Percentiles rank a stretch among this genome's conserved stretches.
These are phyloP conservation scores for Mariannaea sp. DNA, from an alignment of 2,329 filamentous ascomycete species.

Conservation along the genomic window DNA sequence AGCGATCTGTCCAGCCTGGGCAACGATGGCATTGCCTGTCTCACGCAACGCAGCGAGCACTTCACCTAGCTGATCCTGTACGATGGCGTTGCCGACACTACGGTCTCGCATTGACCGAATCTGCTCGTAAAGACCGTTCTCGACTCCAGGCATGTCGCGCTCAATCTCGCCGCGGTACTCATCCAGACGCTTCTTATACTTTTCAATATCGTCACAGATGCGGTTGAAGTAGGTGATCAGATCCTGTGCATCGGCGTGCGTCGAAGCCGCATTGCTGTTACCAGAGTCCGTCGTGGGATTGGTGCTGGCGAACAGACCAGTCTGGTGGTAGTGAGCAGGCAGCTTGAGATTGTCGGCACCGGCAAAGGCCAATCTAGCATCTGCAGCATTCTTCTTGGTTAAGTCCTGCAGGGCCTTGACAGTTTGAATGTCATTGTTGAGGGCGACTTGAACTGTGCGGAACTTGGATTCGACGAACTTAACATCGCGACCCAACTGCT, in stretches of 20 bases:
- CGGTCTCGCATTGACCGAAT: slow-evolving; percentile 45
- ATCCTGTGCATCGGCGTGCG: slow-evolving; percentile 47
- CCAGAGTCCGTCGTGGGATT: slow-evolving; percentile 37
- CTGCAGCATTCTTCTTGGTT: slow-evolving; percentile 66
- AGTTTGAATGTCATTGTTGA: slow-evolving; percentile 63
- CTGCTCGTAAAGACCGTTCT: slow-evolving; percentile 53
- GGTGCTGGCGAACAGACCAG: slow-evolving; percentile 48
- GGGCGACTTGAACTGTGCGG: slow-evolving; percentile 50
- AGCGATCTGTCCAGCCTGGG: slow-evolving; percentile 49
- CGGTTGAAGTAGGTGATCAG: slow-evolving; percentile 53
- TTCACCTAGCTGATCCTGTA: slow-evolving; percentile 47
- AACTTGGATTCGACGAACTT: slow-evolving; percentile 57
- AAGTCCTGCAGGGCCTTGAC: slow-evolving; percentile 66
- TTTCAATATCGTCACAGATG: slow-evolving; percentile 49
- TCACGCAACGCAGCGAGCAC: slow-evolving; percentile 46
- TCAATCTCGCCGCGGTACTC: slow-evolving; percentile 53
- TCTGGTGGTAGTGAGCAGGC: slow-evolving; percentile 61
- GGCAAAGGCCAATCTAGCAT: slow-evolving; percentile 73
- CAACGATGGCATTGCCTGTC: slow-evolving; percentile 48
- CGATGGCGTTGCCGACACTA: slow-evolving; percentile 37
- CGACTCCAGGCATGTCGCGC: slow-evolving; percentile 54
- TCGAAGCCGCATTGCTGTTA: slow-evolving; percentile 42
- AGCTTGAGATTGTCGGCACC: slow-evolving; percentile 76
- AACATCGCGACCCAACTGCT: slow-evolving; percentile 53
- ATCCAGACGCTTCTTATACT: slow-evolving; percentile 50